Conservation (phyloP, 805 yeast genomes). For the Wickerhamiella azyma region DNA sequence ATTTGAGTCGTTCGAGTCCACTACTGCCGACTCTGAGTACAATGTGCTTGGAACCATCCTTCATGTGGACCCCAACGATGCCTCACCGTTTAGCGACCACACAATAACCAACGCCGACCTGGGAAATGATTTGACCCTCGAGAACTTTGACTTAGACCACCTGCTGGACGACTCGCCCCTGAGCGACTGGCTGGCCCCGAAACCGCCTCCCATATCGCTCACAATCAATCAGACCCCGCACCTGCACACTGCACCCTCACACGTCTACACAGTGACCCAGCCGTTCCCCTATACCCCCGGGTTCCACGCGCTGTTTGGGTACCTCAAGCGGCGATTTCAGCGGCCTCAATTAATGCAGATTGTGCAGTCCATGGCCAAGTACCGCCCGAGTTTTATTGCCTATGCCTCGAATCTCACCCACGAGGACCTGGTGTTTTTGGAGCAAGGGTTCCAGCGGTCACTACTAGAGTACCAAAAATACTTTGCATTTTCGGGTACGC, state of each 20-base stretch:
- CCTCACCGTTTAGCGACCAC: conserved; percentile 15
- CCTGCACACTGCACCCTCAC: conserved; percentile 19
- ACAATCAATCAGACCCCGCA: conserved; percentile 17
- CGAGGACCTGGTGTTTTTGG: conserved; percentile 88
- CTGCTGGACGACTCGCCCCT: conserved; percentile 6
- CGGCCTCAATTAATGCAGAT: conserved; percentile 58
- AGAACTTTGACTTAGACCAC: conserved; percentile 6
- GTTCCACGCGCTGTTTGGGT: conserved; percentile 65
- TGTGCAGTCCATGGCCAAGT: conserved; percentile 80
- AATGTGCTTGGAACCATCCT: conserved; percentile 25
- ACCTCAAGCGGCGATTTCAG: conserved; percentile 57
- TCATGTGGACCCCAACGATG: neutral
- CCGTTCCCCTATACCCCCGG: conserved; percentile 90
- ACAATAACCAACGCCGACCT: conserved; percentile 14
- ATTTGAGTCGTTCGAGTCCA: conserved; percentile 20
- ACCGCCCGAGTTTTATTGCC: conserved; percentile 86
- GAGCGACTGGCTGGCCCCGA: conserved; percentile 17
- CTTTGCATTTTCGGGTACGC: conserved; percentile 77
- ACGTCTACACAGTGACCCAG: conserved; percentile 48
- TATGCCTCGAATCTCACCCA: conserved; percentile 79
- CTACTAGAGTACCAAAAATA: conserved; percentile 77
- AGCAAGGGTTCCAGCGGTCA: conserved; percentile 89
- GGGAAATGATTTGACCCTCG: conserved; percentile 11
- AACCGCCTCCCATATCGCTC: conserved; percentile 19
- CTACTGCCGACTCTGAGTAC: conserved; percentile 27